These are phyloP conservation scores for Axilococcus clingmanii DNA, from an alignment of 139 green algal genomes.

Conservation along the genomic window DNA sequence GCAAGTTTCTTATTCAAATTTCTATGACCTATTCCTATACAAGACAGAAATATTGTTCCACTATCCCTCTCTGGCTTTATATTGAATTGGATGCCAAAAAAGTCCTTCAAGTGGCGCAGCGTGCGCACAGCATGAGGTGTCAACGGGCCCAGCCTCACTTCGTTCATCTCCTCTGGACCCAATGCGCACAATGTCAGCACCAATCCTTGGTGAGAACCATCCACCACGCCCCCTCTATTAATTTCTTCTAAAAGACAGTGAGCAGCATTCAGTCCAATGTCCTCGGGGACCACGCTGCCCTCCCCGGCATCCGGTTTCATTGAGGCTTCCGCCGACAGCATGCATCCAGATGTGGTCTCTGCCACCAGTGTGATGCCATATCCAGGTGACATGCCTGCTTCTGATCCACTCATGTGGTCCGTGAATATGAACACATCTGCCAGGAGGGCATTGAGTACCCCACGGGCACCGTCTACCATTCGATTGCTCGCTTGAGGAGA, in stretches of 20 bases:
- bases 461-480: constrained; percentile 77
- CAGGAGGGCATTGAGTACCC: constrained; percentile 86
- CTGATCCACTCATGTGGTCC: constrained; percentile 68
- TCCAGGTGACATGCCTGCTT: constrained; percentile 68
- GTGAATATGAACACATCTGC: constrained; percentile 99
- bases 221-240: constrained; percentile 73
- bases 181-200: constrained; percentile 80
- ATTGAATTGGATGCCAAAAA: constrained; percentile 86
- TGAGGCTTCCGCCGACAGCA: constrained; percentile 66
- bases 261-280: constrained; percentile 69
- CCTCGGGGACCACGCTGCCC: constrained; percentile 62
- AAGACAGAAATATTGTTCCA: constrained; percentile 85
- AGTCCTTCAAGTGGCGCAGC: constrained; percentile 77
- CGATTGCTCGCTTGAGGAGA: constrained; percentile 75
- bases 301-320: constrained; percentile 1
- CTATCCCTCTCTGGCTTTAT: constrained; percentile 72
- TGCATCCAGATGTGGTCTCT: constrained; percentile 84
- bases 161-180: constrained; percentile 70
- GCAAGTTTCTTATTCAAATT: constrained; percentile 64
- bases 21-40: constrained; percentile 77
- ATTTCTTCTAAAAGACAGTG: constrained; percentile 83
- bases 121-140: constrained; percentile 75
- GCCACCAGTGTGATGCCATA: constrained; percentile 92
- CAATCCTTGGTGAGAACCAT: constrained; percentile 70
- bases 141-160: constrained; percentile 80